Evolutionary conservation across 768 basidiomycete species (phyloP).

Genomic region (Hygrophorus russula): DNA sequence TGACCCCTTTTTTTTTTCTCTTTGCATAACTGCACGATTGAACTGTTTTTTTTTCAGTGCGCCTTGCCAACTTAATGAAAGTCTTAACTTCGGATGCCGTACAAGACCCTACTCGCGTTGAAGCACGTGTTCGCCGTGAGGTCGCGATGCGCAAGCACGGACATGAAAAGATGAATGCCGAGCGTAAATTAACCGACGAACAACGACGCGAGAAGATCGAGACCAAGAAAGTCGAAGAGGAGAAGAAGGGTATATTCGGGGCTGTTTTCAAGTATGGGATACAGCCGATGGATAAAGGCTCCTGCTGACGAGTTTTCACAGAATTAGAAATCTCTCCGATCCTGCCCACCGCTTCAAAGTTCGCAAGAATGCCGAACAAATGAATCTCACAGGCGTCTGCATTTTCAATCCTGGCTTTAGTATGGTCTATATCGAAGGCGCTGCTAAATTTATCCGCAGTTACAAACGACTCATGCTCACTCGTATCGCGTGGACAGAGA

Average conservation of each 20-base stretch:
- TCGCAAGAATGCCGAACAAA: conserved; percentile 90
- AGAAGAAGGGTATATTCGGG: conserved; percentile 72
- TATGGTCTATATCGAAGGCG: conserved; percentile 91
- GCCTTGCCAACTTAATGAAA: conserved; percentile 92
- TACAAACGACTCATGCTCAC: conserved; percentile 82
- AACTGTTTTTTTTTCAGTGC: conserved; percentile 39
- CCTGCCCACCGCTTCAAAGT: conserved; percentile 94
- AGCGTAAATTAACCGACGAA: conserved; percentile 87
- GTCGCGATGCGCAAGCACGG: conserved; percentile 81
- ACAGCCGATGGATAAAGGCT: neutral
- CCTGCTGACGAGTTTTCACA: conserved; percentile 16
- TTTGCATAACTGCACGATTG: neutral
- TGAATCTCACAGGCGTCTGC: conserved; percentile 77
- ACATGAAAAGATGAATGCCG: conserved; percentile 90
- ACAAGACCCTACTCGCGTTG: conserved; percentile 94
- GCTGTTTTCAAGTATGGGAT: conserved; percentile 82
- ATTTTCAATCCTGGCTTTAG: conserved; percentile 86
- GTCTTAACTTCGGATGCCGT: conserved; percentile 94
- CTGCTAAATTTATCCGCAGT: conserved; percentile 69
- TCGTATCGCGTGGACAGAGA: conserved; percentile 91
- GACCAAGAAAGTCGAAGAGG: conserved; percentile 76
- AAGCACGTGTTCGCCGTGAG: conserved; percentile 89
- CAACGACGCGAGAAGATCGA: conserved; percentile 83
- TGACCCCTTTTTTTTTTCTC: neutral
- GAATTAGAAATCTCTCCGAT: conserved; percentile 82